phyloP scores from a whole-genome alignment of 1,284 basidiomycete species.

The Ceratobasidium sp. region DNA sequence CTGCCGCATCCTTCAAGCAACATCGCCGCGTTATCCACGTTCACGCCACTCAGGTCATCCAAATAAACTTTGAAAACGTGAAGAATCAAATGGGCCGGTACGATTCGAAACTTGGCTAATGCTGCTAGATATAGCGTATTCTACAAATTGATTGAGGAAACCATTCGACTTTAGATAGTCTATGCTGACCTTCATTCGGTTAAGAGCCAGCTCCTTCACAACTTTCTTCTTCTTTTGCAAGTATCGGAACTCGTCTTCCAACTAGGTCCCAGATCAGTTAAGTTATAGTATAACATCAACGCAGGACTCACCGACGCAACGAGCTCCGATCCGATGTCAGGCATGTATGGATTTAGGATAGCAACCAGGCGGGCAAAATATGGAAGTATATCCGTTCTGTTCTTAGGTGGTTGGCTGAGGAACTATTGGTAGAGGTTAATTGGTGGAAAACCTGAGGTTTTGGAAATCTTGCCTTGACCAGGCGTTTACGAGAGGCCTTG shows the following conservation, averaged over 20 bases:
- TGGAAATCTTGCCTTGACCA: constrained; percentile 75
- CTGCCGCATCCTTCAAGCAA: constrained; percentile 95
- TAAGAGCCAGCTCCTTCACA: constrained; percentile 87
- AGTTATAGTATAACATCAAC: neutral
- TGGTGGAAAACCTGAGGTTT: neutral
- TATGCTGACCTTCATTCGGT: constrained; percentile 80
- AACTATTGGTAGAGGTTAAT: constrained; percentile 66
- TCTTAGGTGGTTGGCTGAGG: constrained; percentile 86
- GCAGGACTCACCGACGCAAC: constrained; percentile 73
- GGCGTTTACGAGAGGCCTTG: constrained; percentile 91
- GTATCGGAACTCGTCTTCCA: constrained; percentile 97
- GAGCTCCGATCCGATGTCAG: constrained; percentile 88
- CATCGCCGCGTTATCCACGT: constrained; percentile 93
- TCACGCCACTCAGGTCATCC: constrained; percentile 93
- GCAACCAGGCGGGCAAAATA: constrained; percentile 94
- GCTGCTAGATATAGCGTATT: constrained; percentile 92
- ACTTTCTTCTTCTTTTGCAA: constrained; percentile 95
- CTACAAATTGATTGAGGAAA: constrained; percentile 59
- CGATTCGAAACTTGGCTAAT: constrained; percentile 95
- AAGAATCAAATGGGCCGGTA: constrained; percentile 91
- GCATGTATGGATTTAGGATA: constrained; percentile 92
- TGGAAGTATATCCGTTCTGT: constrained; percentile 89
- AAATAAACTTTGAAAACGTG: constrained; percentile 98
- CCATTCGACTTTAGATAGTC: neutral
- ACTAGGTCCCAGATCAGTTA: constrained; percentile 61